Evolutionary conservation across 2,329 filamentous ascomycete genomes (phyloP), one percentile per base, ranked within the genome.

Genomic region (Aspergillus awamori): DNA sequence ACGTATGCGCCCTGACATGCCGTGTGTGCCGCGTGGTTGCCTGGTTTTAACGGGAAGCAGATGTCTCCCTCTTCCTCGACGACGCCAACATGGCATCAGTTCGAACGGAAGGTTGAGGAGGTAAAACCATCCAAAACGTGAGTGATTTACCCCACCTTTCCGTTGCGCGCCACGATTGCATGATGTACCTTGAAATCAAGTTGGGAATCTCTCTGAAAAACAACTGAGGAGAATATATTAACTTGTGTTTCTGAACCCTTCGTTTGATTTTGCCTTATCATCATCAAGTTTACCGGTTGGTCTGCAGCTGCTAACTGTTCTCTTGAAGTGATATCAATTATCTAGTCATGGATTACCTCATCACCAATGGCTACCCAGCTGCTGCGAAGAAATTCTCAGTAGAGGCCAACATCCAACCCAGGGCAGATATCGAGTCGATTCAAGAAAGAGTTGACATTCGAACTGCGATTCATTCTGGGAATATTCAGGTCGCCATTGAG

Each of bases 121-220:
- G 87, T 93, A 70, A 94, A 92, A 74, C 87, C 92, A 53, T 90
- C 91, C 36, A 99, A 98, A 80, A 92, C 88, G 95, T 97, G 88
- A 80, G 89, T 85, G 53, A 60, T 36, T 22, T 58, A 22, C 53
- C 62, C 28, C 36, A 20, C 55, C 43, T 38, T 58, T 54, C 28
- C 28, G 30, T 56, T 10, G 38, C n/a, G 24, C 76, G 72, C 70
- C 73, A 11, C 26, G 47, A 51, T 81, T 70, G 82, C 87, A 96
- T 96, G 93, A 96, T 91, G 86, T 74, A 83, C 84, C 63, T 86
- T 69, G 61, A 76, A 84, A 89, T 91, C 89, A 96, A 97, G 86
- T 87, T 99, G 95, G 95, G 95, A 99, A 99, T 99, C 95, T 99
- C 96, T 99, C 95, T 90, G 92, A 98, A 91, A 85, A 80, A 82